These are phyloP conservation scores for Rhynchosporium graminicola DNA, from an alignment of 2,329 filamentous ascomycete genomes.

Conservation along the genomic window DNA sequence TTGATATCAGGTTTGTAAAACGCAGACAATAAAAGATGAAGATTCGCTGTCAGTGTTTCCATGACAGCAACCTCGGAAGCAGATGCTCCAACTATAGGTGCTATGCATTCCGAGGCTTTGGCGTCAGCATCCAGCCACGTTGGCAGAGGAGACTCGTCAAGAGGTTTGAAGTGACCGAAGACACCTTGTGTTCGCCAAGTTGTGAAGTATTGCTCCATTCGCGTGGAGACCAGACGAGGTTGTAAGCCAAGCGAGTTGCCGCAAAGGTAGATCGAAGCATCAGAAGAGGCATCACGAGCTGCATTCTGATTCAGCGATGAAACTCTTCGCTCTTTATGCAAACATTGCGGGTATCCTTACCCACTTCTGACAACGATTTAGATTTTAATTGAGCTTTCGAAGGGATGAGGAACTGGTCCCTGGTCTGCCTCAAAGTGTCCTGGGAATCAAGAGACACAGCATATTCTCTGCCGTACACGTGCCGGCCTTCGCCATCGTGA, in stretches of 20 bases:
- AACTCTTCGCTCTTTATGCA: conserved; percentile 5
- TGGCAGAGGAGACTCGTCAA: conserved; percentile 59
- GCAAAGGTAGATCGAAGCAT: conserved; percentile 66
- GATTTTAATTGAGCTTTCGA: conserved; percentile 70
- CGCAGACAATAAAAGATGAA: conserved; percentile 76
- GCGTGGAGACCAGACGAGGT: conserved; percentile 62
- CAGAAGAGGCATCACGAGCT: conserved; percentile 29
- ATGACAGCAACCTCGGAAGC: conserved; percentile 73
- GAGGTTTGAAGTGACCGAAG: conserved; percentile 72
- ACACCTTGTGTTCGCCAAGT: conserved; percentile 79
- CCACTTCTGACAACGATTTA: conserved; percentile 32
- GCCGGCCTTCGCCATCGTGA: conserved; percentile 22
- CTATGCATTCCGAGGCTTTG: conserved; percentile 64
- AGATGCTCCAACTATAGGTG: conserved; percentile 69
- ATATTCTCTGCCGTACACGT: conserved; percentile 38
- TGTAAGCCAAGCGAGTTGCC: conserved; percentile 80
- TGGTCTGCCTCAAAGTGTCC: conserved; percentile 61
- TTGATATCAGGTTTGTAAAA: conserved; percentile 70
- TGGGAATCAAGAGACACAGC: conserved; percentile 53
- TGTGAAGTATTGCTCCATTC: conserved; percentile 67
- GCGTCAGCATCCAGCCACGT: conserved; percentile 74
- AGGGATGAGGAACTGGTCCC: conserved; percentile 75
- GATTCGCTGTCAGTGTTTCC: conserved; percentile 76
- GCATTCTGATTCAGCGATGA: conserved; percentile 19
- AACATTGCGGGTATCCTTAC: conserved; percentile 26